Conservation (phyloP, 2,329 filamentous ascomycete species). For the Fusarium sulawesiense region DNA sequence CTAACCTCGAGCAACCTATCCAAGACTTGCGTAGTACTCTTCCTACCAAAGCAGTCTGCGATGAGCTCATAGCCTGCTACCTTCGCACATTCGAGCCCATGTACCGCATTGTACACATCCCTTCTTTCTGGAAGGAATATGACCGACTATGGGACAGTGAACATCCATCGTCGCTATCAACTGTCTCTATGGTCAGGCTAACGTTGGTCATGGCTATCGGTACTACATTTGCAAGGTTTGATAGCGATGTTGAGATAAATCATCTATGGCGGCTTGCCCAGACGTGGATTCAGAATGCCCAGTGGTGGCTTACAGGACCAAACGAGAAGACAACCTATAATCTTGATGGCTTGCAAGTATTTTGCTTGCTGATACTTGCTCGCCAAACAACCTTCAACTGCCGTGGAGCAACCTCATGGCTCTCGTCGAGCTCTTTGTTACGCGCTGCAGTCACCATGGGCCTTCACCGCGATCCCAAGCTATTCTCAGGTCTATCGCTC, state of each 20-base stretch:
- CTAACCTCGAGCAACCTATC: conserved; percentile 36
- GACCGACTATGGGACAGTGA: conserved; percentile 33
- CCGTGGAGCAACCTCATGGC: conserved; percentile 43
- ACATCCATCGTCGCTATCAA: neutral
- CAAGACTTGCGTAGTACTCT: conserved; percentile 33
- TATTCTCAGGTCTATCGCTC: conserved; percentile 37
- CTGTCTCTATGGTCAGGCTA: conserved; percentile 40
- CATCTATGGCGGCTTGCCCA: conserved; percentile 36
- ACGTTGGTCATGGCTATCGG: conserved; percentile 41
- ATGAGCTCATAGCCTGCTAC: conserved; percentile 40
- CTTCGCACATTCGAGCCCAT: conserved; percentile 44
- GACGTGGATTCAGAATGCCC: conserved; percentile 44
- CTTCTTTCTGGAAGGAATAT: conserved; percentile 42
- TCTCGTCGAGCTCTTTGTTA: conserved; percentile 40
- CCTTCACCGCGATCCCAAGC: conserved; percentile 39
- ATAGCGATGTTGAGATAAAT: conserved; percentile 27
- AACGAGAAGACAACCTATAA: conserved; percentile 44
- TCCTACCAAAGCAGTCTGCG: conserved; percentile 32
- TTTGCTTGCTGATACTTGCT: conserved; percentile 41
- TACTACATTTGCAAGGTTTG: conserved; percentile 36
- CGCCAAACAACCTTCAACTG: conserved; percentile 46
- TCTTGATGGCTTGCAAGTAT: conserved; percentile 42
- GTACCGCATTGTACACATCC: conserved; percentile 44
- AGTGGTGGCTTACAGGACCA: conserved; percentile 45
- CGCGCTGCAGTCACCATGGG: conserved; percentile 46